Base-by-base conservation (phyloP, 2,329 filamentous ascomycete species). In the Clonostachys solani region DNA sequence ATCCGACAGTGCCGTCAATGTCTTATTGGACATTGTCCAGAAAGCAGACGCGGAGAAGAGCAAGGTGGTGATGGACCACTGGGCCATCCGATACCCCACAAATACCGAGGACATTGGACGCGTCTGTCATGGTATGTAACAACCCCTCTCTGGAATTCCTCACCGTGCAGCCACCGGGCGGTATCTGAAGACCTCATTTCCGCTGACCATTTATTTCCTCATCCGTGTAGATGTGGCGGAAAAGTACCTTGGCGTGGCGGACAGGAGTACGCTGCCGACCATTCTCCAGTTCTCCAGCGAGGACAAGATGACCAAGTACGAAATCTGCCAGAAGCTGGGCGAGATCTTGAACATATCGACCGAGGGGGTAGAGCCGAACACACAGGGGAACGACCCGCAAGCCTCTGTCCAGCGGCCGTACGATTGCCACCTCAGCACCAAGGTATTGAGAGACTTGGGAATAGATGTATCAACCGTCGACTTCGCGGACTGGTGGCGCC, bases 261-360 rank as follows among this genome's bases (percentile, higher is more conserved):
- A 78, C 36, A 68, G 74, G 44, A 63, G 71, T 12, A 60, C 70
- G 15, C 68, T 95, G 37, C 91, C 91, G 0, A 70, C 61, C 29
- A 79, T 91, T 40, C 74, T 96, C 16, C 91, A 96, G 47, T 95
- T 95, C 68, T 89, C 86, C 4, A 90, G 89, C 42, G 89, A 96
- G 66, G 88, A 95, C 56, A 80, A 76, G 54, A 87, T 85, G 74
- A 96, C 91, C 42, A 96, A 96, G 71, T 95, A 92, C 64, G 84
- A 92, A 64, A 95, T 96, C 47, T 92, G 88, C 63, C 72, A 89
- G 67, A 69, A 78, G 10, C 84, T 96, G 60, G 86, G 83, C 5
- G 83, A 90, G 49, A 89, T 95, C 49, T 83, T 95, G 77, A 89
- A 86, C 1, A 62, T 95, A 47, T 77, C 86, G 12, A 73, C 86